Evolutionary conservation across 2,329 filamentous ascomycete species (phyloP).

Genomic region (Myriosclerotinia curreyana): DNA sequence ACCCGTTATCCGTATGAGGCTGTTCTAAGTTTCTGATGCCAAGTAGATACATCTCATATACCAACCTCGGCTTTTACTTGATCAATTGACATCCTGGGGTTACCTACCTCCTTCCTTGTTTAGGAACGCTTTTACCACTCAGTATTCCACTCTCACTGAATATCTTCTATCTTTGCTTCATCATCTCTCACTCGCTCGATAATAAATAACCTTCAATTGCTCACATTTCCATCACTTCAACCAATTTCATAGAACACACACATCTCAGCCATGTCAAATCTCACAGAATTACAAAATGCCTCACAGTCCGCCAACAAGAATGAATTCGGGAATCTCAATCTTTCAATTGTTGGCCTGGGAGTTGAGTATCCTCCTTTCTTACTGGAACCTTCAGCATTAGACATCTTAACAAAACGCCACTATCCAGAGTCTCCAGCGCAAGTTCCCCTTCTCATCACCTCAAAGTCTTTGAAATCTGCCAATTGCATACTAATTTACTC

Average conservation of each 20-base stretch:
- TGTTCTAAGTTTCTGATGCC: neutral
- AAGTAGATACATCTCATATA: neutral
- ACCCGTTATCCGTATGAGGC: neutral
- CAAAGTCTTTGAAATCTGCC: neutral
- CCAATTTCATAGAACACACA: neutral
- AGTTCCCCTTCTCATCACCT: constrained; percentile 35
- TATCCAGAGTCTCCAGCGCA: constrained; percentile 60
- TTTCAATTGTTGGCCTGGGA: constrained; percentile 59
- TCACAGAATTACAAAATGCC: neutral
- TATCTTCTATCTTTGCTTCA: neutral
- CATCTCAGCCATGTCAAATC: constrained; percentile 6
- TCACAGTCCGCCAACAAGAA: constrained; percentile 17
- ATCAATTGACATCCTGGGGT: neutral
- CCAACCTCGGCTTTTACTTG: constrained; percentile 10
- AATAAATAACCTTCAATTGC: neutral
- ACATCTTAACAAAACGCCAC: constrained; percentile 53
- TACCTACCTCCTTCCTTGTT: neutral
- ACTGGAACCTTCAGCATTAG: constrained; percentile 51
- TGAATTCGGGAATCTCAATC: constrained; percentile 49
- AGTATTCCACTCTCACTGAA: neutral
- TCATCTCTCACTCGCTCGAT: neutral
- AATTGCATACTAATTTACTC: neutral
- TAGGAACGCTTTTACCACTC: neutral
- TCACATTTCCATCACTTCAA: neutral
- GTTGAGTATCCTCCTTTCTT: constrained; percentile 58